Base-by-base conservation (phyloP, 495 filamentous ascomycete genomes). In the Penicillium roqueforti region DNA sequence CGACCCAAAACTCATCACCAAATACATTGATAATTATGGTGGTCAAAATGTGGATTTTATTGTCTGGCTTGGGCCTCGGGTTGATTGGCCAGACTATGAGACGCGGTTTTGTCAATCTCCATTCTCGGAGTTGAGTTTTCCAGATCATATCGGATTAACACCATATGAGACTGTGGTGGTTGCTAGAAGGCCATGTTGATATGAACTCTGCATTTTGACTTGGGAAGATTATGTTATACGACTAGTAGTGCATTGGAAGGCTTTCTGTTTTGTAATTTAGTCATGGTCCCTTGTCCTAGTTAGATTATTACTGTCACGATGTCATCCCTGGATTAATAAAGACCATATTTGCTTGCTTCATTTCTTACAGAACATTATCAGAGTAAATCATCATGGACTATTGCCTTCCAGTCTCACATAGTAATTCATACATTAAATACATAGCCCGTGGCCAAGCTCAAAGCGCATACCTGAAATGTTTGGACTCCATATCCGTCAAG, bases 21-120 rank as follows among this genome's bases (percentile, higher is more conserved):
- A 65, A 38, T 83, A 82, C 57, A 39, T 81, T 20, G 60, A 71
- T 20, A 38, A 2, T 0, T 72, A 65, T 58, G 63, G 58, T 0
- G 43, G 55, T 45, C 42, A 56, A 3, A 41, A 49, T 13, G 59
- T 75, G 9, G 54, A 72, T 37, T 32, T 60, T 13, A 63, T 83
- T 11, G 25, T 83, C 0, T 84, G 80, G 77, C 56, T 81, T 18
- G 80, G 80, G 4, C 80, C 78, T 2, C 57, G 44, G 41, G 70
- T 63, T 5, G 81, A 83, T 53, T 78, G 74, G 70, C 56, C 53
- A 1, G 77, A 80, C 45, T 75, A 75, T 61, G 63, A 70, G 55
- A 39, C 42, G 26, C 61, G 60, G 23, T 67, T 69, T 59, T 34
- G 34, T 1, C 26, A 52, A 7, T 66, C 63, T 34, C 9, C 43